Conservation (phyloP, 176 grass and related monocot species). For the Oryza brachyantha region DNA sequence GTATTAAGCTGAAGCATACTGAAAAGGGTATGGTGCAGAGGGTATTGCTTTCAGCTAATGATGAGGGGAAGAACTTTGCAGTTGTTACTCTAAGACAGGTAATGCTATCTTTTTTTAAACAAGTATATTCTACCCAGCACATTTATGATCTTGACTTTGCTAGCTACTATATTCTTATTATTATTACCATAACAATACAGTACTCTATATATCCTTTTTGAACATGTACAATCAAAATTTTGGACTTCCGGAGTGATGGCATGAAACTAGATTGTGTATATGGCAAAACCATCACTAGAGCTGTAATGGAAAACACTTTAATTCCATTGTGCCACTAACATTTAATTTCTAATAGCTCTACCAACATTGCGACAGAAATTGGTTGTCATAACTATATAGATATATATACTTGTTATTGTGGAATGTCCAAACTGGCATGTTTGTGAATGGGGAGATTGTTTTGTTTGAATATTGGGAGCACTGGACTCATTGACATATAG, state of each 20-base stretch:
- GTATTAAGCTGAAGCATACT: constrained; percentile 91
- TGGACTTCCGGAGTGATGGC: background rate
- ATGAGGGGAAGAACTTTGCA: constrained; percentile 91
- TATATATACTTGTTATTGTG: too few relatives aligned
- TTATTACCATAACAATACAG: constrained; percentile 3
- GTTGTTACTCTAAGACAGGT: constrained; percentile 94
- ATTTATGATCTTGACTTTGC: constrained; percentile 28
- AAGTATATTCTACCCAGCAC: constrained; percentile 8
- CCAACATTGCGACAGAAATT: background rate
- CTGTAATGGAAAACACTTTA: background rate
- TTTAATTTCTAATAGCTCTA: background rate
- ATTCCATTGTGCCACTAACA: background rate
- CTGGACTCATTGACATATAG: background rate
- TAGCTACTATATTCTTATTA: constrained; percentile 4
- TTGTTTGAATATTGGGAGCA: background rate
- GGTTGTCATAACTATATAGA: background rate
- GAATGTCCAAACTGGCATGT: constrained; percentile 5
- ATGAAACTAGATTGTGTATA: background rate
- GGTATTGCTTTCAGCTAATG: constrained; percentile 88
- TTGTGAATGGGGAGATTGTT: background rate
- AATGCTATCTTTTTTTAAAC: background rate
- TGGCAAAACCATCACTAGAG: constrained; percentile 4
- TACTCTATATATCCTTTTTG: background rate
- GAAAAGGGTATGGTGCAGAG: constrained; percentile 97
- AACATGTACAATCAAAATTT: background rate